Evolutionary conservation across 2,329 filamentous ascomycete genomes (phyloP).

Genomic region (Chaetothyriales sp.): DNA sequence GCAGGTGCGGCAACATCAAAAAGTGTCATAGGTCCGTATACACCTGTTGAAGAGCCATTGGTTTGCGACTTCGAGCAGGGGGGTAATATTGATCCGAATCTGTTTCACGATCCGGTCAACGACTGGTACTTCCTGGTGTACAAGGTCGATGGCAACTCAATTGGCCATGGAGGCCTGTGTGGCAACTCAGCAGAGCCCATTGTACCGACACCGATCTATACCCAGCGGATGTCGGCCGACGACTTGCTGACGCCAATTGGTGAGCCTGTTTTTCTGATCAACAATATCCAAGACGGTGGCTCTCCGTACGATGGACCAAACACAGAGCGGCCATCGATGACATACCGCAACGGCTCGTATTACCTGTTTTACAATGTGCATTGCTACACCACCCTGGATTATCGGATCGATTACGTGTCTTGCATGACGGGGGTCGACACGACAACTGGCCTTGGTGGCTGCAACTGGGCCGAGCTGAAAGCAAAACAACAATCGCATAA

Average conservation of each 20-base stretch:
- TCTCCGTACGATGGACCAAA: slow-evolving; percentile 7
- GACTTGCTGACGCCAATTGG: slow-evolving; percentile 7
- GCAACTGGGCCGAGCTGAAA: slow-evolving; percentile 6
- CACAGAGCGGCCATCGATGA: slow-evolving; percentile 2
- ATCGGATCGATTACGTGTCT: slow-evolving; percentile 8
- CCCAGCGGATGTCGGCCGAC: slow-evolving; percentile 3
- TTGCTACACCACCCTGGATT: slow-evolving; percentile 7
- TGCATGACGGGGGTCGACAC: slow-evolving; percentile 8
- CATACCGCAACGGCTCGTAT: slow-evolving; percentile 5
- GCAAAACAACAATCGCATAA: slow-evolving; percentile 3
- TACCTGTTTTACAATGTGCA: slow-evolving; percentile 9
- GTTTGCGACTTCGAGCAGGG: slow-evolving; percentile 37
- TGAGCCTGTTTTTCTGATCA: slow-evolving; percentile 6
- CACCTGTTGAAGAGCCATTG: slow-evolving; percentile 28
- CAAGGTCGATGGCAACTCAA: slow-evolving; percentile 47
- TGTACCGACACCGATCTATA: slow-evolving; percentile 16
- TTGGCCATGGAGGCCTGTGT: slow-evolving; percentile 27
- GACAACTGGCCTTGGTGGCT: slow-evolving; percentile 4
- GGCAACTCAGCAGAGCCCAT: slow-evolving; percentile 20
- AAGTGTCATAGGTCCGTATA: slow-evolving; percentile 35
- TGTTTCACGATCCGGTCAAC: slow-evolving; percentile 35
- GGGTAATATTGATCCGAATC: slow-evolving; percentile 45
- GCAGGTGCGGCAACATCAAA: slow-evolving; percentile 38
- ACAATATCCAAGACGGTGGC: slow-evolving; percentile 2
- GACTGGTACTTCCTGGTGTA: slow-evolving; percentile 43